Evolutionary conservation across 2,329 filamentous ascomycete species (phyloP).

Genomic region (Blastomyces percursus): DNA sequence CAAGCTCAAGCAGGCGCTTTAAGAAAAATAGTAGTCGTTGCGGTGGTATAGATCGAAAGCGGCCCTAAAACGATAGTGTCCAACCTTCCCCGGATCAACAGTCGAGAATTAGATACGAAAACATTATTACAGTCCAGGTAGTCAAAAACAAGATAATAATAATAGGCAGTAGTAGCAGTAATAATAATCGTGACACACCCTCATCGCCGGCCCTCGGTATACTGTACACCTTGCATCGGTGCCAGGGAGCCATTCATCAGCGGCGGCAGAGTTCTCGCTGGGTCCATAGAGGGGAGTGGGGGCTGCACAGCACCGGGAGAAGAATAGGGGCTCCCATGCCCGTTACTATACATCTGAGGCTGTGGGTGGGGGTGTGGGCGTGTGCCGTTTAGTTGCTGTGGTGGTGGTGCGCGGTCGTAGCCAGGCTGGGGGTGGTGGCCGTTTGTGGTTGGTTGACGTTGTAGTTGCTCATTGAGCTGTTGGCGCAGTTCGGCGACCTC

Average conservation of each 20-base stretch:
- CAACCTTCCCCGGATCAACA: neutral
- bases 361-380: conserved; percentile 11
- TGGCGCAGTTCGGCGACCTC: conserved; percentile 19
- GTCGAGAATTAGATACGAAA: neutral
- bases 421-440: conserved; percentile 15
- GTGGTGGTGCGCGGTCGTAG: conserved; percentile 29
- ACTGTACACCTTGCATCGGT: conserved; percentile 42
- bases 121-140: neutral
- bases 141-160: neutral
- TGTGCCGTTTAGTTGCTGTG: conserved; percentile 26
- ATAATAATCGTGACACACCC: conserved; percentile 5
- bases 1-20: no score
- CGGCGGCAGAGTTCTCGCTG: conserved; percentile 38
- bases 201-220: conserved; percentile 39
- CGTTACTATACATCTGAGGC: conserved; percentile 17
- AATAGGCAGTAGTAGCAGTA: neutral
- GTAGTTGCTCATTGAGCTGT: conserved; percentile 15
- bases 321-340: conserved; percentile 12
- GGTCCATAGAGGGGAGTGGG: conserved; percentile 28
- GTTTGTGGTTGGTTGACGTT: conserved; percentile 25
- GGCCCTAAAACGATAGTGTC: neutral
- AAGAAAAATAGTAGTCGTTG: neutral
- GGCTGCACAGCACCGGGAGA: conserved; percentile 20
- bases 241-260: conserved; percentile 35
- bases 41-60: neutral